These are phyloP conservation scores for Inosperma sp. DNA, from an alignment of 768 basidiomycete species.

Conservation along the genomic window DNA sequence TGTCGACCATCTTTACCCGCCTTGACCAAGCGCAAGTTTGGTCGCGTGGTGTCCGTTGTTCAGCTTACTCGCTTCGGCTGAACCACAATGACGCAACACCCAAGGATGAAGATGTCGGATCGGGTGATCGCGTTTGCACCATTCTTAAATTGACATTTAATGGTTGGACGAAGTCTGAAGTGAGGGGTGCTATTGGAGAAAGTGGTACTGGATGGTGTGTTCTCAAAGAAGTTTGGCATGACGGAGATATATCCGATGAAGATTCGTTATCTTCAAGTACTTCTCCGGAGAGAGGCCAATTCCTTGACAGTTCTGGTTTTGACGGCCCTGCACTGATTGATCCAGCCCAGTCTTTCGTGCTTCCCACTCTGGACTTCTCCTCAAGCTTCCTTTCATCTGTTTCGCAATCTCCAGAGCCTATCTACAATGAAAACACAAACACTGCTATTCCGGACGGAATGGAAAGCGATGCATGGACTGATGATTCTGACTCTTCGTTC, in stretches of 20 bases:
- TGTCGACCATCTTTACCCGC: slow-evolving; percentile 63
- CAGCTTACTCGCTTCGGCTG: slow-evolving; percentile 50
- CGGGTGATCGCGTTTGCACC: slow-evolving; percentile 53
- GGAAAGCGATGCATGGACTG: slow-evolving; percentile 33
- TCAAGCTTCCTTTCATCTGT: slow-evolving; percentile 37
- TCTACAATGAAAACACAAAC: slow-evolving; percentile 8
- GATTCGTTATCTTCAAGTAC: slow-evolving; percentile 22
- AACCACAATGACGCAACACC: slow-evolving; percentile 17
- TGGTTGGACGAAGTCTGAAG: slow-evolving; percentile 67
- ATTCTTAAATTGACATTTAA: slow-evolving; percentile 64
- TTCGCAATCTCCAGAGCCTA: slow-evolving; percentile 10
- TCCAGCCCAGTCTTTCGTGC: slow-evolving; percentile 61
- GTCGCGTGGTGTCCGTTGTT: slow-evolving; percentile 55
- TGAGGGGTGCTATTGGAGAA: slow-evolving; percentile 65
- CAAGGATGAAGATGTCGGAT: slow-evolving; percentile 11
- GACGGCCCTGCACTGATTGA: slow-evolving; percentile 33
- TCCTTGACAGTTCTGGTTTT: neutral
- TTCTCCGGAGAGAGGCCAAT: slow-evolving; percentile 23
- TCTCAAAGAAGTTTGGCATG: slow-evolving; percentile 48
- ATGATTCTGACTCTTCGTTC: slow-evolving; percentile 18
- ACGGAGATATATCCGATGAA: slow-evolving; percentile 20
- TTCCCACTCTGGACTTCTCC: slow-evolving; percentile 76
- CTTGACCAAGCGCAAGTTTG: slow-evolving; percentile 69
- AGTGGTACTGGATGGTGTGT: slow-evolving; percentile 72
- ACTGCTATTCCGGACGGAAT: slow-evolving; percentile 19